Base-by-base conservation (phyloP, 495 filamentous ascomycete genomes). In the Penicillium cosmopolitanum region DNA sequence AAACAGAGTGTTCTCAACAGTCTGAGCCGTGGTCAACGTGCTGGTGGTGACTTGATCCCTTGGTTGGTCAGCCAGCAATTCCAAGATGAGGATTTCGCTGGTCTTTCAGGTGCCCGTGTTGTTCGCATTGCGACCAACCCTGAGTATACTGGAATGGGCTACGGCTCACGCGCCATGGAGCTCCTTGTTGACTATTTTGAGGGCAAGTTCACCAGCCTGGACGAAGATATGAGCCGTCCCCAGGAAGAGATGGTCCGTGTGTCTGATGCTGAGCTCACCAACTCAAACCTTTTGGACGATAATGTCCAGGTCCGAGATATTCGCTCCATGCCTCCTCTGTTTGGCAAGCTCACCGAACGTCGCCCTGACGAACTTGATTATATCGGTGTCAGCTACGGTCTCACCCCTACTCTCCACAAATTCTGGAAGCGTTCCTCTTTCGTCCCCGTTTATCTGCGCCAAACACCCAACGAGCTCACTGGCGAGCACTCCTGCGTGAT, bases 41-140 rank as follows among this genome's bases (percentile, higher is more conserved):
- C 94, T 9, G 90, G 93, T 19, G 96, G 96, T 58, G 96, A 99
- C 71, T 79, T 99, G 47, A 99, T 99, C 52, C 96, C 96, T 1
- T 99, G 96, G 96, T 84, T 98, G 43, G 90, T 99, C 54, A 94
- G 90, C 70, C 95, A 98, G 71, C 96, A 99, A 73, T 99, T 97
- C 78, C 96, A 98, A 70, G 96, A 99, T 65, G 92, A 96, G 62
- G 91, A 96, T 55, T 99, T 99, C 65, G 95, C 95, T 23, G 88
- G 89, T 56, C 83, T 98, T 15, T 97, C 92, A 7, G 96, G 96
- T 38, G 96, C 94, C 35, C 85, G 96, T 33, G 78, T 99, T 43
- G 92, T 99, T 28, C 88, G 96, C 19, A 98, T 99, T 58, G 96
- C 96, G 7, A 97, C 95, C 1, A 96, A 97, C 70, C 96, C 96